Evolutionary conservation across 768 basidiomycete species (phyloP), one percentile per base, ranked within the genome.

Genomic region (Dacryopinax spathularia): DNA sequence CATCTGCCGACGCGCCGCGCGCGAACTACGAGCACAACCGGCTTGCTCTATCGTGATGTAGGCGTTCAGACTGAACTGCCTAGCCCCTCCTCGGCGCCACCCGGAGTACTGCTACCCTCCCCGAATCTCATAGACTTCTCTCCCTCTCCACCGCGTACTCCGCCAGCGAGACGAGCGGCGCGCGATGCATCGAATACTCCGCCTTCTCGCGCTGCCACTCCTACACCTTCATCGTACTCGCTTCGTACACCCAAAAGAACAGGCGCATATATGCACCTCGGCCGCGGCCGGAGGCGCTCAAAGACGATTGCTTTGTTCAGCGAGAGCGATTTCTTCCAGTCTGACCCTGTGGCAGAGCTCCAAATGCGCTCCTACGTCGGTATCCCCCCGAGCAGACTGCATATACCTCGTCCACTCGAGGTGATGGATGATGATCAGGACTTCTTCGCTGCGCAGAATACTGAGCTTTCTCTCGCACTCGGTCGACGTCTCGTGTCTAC

Each of bases 401-500:
- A 56, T 56, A 56, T 56, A 56, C 48, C 48, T 29, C 48, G 48
- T 6, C 48, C 48, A 27, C 48, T 56, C 48, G 48, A 56, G 18
- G 15, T 9, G 25, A 56, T 56, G 48, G 48, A 56, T 4, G 48
- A 56, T 7, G 29, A 56, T 31, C 48, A 56, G 29, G 48, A 56
- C 29, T 22, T 56, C 6, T 56, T 56, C 29, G 48, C 25, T 31
- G 48, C 29, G 15, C 48, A 56, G 5, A 3, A 22, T 13, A 29
- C 25, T 13, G 48, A 56, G 3, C 25, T 56, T 13, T 10, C 48
- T 27, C 48, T 56, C 13, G 10, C 48, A 15, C 48, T 56, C 18
- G 48, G 48, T 9, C 48, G 48, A 27, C 48, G 48, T 5, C 25
- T 56, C 29, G 48, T 56, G 25, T 56, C 48, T 9, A 56, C 5